Base-by-base conservation (phyloP, 768 basidiomycete genomes). In the Rhodotorula graminis region DNA sequence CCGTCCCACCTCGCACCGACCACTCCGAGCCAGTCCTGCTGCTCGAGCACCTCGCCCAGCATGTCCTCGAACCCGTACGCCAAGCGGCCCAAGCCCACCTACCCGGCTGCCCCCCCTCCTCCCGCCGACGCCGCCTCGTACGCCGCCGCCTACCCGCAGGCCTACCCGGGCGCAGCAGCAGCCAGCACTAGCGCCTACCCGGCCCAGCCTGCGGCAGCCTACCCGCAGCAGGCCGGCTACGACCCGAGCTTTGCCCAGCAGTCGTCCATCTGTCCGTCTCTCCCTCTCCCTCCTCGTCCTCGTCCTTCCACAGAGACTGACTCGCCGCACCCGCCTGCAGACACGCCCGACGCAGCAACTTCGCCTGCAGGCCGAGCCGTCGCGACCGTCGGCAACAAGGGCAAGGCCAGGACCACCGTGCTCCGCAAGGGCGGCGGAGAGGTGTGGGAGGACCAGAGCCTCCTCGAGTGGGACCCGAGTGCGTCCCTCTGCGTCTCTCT, bases 391-490 rank as follows among this genome's bases (percentile, higher is more conserved):
- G 64, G 44, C 0, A 37, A 68, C 61, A 93, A 92, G 80, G 92
- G 92, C 61, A 90, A 91, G 55, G 96, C 97, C 83, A 84, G 95
- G 72, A 89, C 88, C 61, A 99, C 96, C 7, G 96, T 99, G 18
- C 82, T 99, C 61, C 85, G 96, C 64, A 97, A 97, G 82, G 95
- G 94, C 11, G 95, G 86, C 65, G 96, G 96, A 47, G 94, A 93
- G 83, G 89, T 91, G 33, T 99, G 96, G 96, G 96, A 99, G 81
- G 96, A 99, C 80, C 92, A 92, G 82, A 96, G 93, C 8, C 84
- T 99, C 67, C 82, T 97, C 23, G 96, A 99, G 77, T 99, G 96
- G 96, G 96, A 92, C 83, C 90, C 95, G 64, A 87, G 94, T 96
- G 79, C 76, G 91, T 85, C 3, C 6, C n/a, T 12, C 44, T 14